Conservation (phyloP, 2,329 filamentous ascomycete species). For the Neonectria magnoliae region DNA sequence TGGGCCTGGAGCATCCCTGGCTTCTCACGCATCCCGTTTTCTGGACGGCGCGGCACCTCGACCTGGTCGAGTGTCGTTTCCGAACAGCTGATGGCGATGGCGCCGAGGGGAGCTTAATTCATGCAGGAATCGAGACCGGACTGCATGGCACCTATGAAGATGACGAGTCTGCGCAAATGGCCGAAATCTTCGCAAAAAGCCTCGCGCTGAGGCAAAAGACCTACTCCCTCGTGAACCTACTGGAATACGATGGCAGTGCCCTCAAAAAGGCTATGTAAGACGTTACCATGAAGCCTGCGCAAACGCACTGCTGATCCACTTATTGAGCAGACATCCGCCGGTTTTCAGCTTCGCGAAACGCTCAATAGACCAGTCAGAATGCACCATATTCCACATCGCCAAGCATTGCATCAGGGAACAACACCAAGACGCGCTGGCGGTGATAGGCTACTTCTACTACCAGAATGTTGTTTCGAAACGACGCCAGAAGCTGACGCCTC, state of each 20-base stretch:
- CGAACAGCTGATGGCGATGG: not conserved
- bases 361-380: not conserved
- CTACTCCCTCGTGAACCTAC: not conserved
- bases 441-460: constrained; percentile 16
- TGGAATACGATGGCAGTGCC: not conserved
- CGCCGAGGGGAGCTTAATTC: not conserved
- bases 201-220: not conserved
- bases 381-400: constrained; percentile 1
- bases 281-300: not conserved
- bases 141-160: not conserved
- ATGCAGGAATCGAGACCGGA: not conserved
- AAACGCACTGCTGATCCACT: not conserved
- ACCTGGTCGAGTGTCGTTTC: not conserved
- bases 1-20: not conserved
- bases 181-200: constrained; percentile 5
- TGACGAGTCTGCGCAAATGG: not conserved
- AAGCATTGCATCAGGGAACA: not conserved
- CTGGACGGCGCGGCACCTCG: not conserved
- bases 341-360: constrained; percentile 5
- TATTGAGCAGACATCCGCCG: not conserved
- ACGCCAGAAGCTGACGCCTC: not conserved
- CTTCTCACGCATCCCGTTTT: not conserved
- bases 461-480: not conserved
- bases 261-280: constrained; percentile 1
- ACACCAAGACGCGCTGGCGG: not conserved